Percentiles rank a stretch among this genome's conserved stretches.
phyloP scores from a whole-genome alignment of 2,329 filamentous ascomycete genomes.

The Pestalotiopsis sp. region DNA sequence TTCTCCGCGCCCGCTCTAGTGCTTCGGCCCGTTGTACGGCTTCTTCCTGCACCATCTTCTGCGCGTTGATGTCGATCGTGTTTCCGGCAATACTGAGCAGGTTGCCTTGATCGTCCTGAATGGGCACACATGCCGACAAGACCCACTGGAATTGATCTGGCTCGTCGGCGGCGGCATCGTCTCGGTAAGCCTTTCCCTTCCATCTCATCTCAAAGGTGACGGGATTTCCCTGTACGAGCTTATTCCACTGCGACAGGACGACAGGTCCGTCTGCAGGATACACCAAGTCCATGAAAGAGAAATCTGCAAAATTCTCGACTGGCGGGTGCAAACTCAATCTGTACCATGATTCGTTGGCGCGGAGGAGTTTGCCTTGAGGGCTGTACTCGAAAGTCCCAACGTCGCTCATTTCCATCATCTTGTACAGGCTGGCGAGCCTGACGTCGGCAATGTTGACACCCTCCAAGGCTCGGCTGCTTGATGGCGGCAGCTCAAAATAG shows the following conservation, averaged over 20 bases:
- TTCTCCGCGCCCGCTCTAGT: constrained; percentile 57
- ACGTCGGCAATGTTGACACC: constrained; percentile 11
- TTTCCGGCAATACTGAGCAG: constrained; percentile 13
- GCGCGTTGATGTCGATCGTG: constrained; percentile 14
- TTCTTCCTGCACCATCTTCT: constrained; percentile 13
- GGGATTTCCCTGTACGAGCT: constrained; percentile 5
- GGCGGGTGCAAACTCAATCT: constrained; percentile 9
- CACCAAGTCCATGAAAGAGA: constrained; percentile 14
- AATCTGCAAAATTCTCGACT: background rate
- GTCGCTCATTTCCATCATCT: constrained; percentile 15
- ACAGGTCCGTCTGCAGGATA: constrained; percentile 12
- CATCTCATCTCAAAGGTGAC: constrained; percentile 16
- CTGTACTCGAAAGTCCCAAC: constrained; percentile 14
- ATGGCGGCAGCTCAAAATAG: background rate
- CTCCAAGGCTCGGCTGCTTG: background rate
- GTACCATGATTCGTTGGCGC: constrained; percentile 14
- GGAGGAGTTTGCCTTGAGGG: constrained; percentile 1
- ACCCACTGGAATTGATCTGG: constrained; percentile 10
- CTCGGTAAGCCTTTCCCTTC: constrained; percentile 7
- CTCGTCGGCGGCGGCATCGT: background rate
- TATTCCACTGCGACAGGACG: constrained; percentile 12
- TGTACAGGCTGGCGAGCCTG: constrained; percentile 8
- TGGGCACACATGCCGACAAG: constrained; percentile 11
- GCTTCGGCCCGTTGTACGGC: constrained; percentile 14
- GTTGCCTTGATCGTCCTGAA: constrained; percentile 9